Percentiles rank a stretch among this genome's conserved stretches.
These are phyloP conservation scores for Plectosphaerella cucumerina DNA, from an alignment of 2,329 filamentous ascomycete genomes.

Conservation along the genomic window DNA sequence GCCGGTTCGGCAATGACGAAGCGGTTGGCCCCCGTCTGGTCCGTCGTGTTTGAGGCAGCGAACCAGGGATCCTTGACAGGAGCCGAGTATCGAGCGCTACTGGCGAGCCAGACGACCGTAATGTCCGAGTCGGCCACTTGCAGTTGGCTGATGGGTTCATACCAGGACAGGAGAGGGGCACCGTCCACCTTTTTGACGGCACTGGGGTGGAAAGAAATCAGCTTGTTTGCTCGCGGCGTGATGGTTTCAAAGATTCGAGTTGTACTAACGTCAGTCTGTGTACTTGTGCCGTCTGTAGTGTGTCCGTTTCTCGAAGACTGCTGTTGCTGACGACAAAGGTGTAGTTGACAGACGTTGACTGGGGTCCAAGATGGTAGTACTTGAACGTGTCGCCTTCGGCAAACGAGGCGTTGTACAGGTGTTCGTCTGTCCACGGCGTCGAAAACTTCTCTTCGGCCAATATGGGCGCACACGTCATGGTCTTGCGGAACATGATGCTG, in stretches of 20 bases:
- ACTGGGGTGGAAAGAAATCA: neutral
- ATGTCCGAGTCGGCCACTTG: neutral
- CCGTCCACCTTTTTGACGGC: neutral
- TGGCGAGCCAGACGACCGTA: neutral
- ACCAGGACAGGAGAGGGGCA: neutral
- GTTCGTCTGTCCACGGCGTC: neutral
- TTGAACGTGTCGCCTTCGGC: neutral
- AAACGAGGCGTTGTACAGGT: neutral
- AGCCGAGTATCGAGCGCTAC: neutral
- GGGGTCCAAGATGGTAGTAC: neutral
- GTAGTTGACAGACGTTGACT: neutral
- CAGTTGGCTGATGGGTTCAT: neutral
- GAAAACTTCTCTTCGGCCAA: neutral
- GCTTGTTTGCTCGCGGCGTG: no score
- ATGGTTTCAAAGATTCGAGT: no score
- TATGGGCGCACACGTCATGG: neutral
- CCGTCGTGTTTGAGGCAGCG: neutral
- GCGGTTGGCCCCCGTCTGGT: neutral
- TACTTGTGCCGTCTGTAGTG: neutral
- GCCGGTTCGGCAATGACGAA: neutral
- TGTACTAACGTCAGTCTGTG: neutral
- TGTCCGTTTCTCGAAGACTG: neutral
- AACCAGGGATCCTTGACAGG: constrained; percentile 1
- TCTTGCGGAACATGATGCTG: neutral
- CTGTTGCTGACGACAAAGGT: neutral